These are phyloP conservation scores for Cutaneotrichosporon dermatis DNA, from an alignment of 1,284 basidiomycete species.

Conservation along the genomic window DNA sequence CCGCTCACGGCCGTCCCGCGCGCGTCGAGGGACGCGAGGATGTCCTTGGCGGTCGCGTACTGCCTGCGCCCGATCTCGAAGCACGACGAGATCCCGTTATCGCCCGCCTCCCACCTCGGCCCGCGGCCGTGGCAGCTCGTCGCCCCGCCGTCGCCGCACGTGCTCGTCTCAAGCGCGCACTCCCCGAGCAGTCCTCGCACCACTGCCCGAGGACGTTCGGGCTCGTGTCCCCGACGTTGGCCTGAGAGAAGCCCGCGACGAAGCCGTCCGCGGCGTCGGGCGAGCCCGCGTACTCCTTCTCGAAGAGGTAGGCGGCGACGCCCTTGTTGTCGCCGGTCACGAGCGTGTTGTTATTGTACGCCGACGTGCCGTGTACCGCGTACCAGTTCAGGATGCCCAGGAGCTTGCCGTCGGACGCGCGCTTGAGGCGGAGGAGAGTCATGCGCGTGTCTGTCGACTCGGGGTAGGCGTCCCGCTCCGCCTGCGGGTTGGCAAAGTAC, in stretches of 20 bases:
- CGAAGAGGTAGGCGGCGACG: constrained; percentile 11
- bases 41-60: background rate
- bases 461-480: constrained; percentile 9
- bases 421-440: constrained; percentile 13
- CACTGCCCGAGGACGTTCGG: constrained; percentile 16
- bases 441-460: constrained; percentile 10
- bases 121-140: constrained; percentile 12
- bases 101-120: background rate
- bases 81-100: constrained; percentile 4
- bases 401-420: constrained; percentile 5
- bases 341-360: constrained; percentile 14
- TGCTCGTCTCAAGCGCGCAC: constrained; percentile 8
- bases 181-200: constrained; percentile 16
- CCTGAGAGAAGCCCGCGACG: constrained; percentile 19
- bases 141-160: constrained; percentile 11
- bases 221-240: constrained; percentile 14
- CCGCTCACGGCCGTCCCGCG: constrained; percentile 1
- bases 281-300: background rate
- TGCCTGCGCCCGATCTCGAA: constrained; percentile 17
- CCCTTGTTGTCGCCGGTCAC: constrained; percentile 20
- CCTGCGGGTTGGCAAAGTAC: constrained; percentile 15
- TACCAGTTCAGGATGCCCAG: constrained; percentile 16
- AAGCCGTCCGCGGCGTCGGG: constrained; percentile 5
- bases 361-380: constrained; percentile 12
- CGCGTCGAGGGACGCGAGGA: constrained; percentile 2